A percentile compares a stretch with the other conserved stretches of the same genome.
Evolutionary conservation across 345 rosid species (phyloP).

Genomic region (Hibiscus tridactylites): DNA sequence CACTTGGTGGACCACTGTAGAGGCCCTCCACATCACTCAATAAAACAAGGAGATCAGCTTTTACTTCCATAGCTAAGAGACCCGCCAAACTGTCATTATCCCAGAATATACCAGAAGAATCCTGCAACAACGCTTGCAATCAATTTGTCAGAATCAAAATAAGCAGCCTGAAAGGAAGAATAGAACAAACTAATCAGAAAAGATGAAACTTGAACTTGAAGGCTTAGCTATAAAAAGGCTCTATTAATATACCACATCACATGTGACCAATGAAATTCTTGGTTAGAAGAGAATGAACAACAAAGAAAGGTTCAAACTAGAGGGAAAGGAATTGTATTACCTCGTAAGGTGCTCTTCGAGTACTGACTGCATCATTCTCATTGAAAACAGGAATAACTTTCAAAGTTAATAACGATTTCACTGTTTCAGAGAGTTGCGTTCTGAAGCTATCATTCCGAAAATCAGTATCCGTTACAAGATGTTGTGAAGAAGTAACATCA

Average conservation of each 20-base stretch:
- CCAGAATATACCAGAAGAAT: slow-evolving; percentile 78
- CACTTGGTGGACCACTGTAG: slow-evolving; percentile 66
- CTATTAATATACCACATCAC: too few species aligned
- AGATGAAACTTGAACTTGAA: slow-evolving; percentile 1
- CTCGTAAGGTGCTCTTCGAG: slow-evolving; percentile 54
- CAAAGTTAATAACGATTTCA: slow-evolving; percentile 31
- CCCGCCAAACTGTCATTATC: slow-evolving; percentile 75
- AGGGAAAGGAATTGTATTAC: slow-evolving; percentile 10
- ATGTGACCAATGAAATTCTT: not conserved
- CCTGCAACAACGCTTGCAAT: slow-evolving; percentile 31
- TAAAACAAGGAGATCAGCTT: slow-evolving; percentile 65
- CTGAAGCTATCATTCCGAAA: slow-evolving; percentile 39
- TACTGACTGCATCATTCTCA: slow-evolving; percentile 57
- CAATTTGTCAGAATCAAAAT: not conserved
- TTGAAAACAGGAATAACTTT: slow-evolving; percentile 51
- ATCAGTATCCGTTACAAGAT: slow-evolving; percentile 50
- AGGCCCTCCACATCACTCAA: slow-evolving; percentile 74
- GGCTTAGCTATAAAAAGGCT: not conserved
- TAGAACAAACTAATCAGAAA: not conserved
- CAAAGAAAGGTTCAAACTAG: not conserved
- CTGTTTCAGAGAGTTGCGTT: slow-evolving; percentile 40
- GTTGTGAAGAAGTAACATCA: slow-evolving; percentile 52
- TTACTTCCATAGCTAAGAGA: slow-evolving; percentile 54
- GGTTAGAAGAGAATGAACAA: not conserved
- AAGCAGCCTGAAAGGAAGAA: not conserved